Evolutionary conservation across 352 stramenopile genomes (phyloP).

Genomic region (Pythium insidiosum): DNA sequence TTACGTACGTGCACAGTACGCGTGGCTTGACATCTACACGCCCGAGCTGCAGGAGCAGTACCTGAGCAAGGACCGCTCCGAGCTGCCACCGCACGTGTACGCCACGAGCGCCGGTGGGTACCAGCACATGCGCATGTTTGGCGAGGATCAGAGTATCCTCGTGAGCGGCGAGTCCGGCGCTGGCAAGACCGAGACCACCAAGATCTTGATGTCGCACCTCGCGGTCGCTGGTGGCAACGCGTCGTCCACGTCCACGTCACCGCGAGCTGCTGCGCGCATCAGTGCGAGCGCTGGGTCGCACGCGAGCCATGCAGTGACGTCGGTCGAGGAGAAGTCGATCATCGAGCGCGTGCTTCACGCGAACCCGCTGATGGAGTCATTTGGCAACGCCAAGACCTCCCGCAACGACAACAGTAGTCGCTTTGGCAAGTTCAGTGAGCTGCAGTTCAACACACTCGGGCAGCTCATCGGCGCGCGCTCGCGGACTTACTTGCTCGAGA

Average conservation of each 20-base stretch:
- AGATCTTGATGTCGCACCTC: slow-evolving; percentile 95
- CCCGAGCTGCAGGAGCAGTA: slow-evolving; percentile 77
- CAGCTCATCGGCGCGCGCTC: slow-evolving; percentile 77
- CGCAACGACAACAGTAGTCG: slow-evolving; percentile 94
- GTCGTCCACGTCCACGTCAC: slow-evolving; percentile 24
- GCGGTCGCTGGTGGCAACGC: slow-evolving; percentile 38
- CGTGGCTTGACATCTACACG: slow-evolving; percentile 88
- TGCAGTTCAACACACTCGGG: slow-evolving; percentile 89
- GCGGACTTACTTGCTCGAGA: slow-evolving; percentile 84
- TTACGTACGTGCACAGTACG: slow-evolving; percentile 65
- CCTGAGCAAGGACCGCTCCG: slow-evolving; percentile 50
- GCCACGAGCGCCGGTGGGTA: slow-evolving; percentile 68
- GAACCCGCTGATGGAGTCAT: slow-evolving; percentile 89
- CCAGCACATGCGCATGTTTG: slow-evolving; percentile 79
- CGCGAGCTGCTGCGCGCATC: too few species aligned
- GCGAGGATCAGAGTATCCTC: slow-evolving; percentile 77
- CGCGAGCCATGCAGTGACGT: too few species aligned
- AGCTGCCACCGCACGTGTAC: slow-evolving; percentile 78
- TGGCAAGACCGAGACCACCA: slow-evolving; percentile 94
- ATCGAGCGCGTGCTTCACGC: slow-evolving; percentile 77
- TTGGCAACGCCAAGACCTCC: slow-evolving; percentile 95
- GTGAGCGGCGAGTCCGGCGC: slow-evolving; percentile 87
- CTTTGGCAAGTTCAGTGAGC: slow-evolving; percentile 95
- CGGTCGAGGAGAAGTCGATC: slow-evolving; percentile 49
- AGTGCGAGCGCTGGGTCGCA: too few species aligned